A percentile compares a stretch with the other conserved stretches of the same genome.
Evolutionary conservation across 78 protist species (phyloP).

Genomic region (Pelomyxa schiedti): DNA sequence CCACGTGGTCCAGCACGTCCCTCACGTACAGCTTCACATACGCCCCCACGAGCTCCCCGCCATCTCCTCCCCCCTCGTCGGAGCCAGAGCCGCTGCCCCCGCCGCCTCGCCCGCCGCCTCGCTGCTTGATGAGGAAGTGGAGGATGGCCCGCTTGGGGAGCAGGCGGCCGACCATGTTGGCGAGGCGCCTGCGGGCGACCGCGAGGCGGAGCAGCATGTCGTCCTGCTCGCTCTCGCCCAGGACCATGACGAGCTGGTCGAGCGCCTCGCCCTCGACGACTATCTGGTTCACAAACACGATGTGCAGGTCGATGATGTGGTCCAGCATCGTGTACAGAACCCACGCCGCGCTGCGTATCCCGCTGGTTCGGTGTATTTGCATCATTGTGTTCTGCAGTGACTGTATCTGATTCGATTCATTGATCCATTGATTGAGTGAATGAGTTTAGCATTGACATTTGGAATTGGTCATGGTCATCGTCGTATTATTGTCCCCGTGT

Average conservation of each 20-base stretch:
- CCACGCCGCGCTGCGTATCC: too few relatives aligned
- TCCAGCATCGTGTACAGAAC: neutral
- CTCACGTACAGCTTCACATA: neutral
- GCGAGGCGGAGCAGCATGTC: neutral
- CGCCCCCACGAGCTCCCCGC: neutral
- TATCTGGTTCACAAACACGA: neutral
- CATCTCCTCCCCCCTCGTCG: too few relatives aligned
- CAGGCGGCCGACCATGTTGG: neutral
- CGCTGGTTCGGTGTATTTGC: too few relatives aligned
- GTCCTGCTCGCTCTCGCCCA: neutral
- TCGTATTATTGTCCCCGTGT: too few relatives aligned
- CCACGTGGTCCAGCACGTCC: neutral
- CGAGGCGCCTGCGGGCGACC: neutral
- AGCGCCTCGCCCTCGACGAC: neutral
- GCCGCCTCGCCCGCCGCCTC: too few relatives aligned
- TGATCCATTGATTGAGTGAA: too few relatives aligned
- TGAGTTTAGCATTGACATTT: too few relatives aligned
- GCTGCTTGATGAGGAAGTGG: neutral
- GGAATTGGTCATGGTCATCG: too few relatives aligned
- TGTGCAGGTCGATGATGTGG: neutral
- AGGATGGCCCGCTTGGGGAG: neutral
- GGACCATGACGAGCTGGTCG: neutral
- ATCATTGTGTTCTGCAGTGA: too few relatives aligned
- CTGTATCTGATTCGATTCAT: too few relatives aligned
- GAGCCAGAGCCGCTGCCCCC: too few relatives aligned